Base-by-base conservation (phyloP, 768 basidiomycete species). In the Rhizopogon roseolus region DNA sequence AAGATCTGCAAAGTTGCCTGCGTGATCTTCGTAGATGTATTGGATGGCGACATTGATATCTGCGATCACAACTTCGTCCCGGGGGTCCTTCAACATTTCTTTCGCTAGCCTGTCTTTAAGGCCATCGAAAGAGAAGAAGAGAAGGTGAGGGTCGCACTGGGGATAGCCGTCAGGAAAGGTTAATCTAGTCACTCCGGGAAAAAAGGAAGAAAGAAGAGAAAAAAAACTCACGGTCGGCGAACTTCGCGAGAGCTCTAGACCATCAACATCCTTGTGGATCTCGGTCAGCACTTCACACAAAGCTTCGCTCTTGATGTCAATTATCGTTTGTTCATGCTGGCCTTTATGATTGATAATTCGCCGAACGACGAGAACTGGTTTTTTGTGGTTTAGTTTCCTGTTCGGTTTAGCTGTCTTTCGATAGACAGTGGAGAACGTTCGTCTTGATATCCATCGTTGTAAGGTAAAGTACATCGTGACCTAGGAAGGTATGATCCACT, bases 281-380 rank as follows among this genome's bases (percentile, higher is more conserved):
- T n/a, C 38, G 16, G n/a, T 17, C 38, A 39, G n/a, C n/a, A 39
- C 38, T 39, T 39, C 38, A n/a, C 38, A 39, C 6, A 39, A 39
- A n/a, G n/a, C 8, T 6, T 4, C 3, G 16, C 38, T 39, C n/a
- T 11, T 39, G 16, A 39, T 39, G 38, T 39, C 38, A 8, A 39
- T 39, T 17, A 8, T n/a, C 38, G 38, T 39, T 39, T 6, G 6
- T 17, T 3, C n/a, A 39, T 39, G 8, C 3, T 11, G 38, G n/a
- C 38, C 38, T n/a, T 39, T 39, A 6, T n/a, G 1, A 39, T 39
- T 11, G 25, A 67, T 64, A 4, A 55, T 17, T 17, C 65, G 63
- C 10, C 63, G 50, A 40, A 66, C 59, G n/a, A 63, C 42, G 11
- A 67, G 49, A 14, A 60, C 62, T 10, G 53, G 53, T 28, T 67